Conservation (phyloP, 2,329 filamentous ascomycete genomes). For the Ambrosiella cleistominuta region DNA sequence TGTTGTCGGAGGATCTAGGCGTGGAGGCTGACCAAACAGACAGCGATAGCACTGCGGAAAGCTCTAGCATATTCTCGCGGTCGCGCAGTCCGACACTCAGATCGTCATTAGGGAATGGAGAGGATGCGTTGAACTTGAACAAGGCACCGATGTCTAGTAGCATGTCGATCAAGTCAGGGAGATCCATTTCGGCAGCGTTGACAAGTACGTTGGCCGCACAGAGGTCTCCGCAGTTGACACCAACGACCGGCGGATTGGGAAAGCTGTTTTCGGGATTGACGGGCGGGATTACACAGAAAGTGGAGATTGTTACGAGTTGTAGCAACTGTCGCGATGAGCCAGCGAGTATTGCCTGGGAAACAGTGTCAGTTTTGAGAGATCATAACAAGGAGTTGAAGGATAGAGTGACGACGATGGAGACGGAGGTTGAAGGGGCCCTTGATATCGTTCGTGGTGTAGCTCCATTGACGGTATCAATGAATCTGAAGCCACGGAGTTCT, state of each 20-base stretch:
- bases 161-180: slow-evolving; percentile 3
- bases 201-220: slow-evolving; percentile 15
- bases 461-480: slow-evolving; percentile 9
- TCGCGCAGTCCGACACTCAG: slow-evolving; percentile 35
- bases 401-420: slow-evolving; percentile 40
- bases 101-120: slow-evolving; percentile 3
- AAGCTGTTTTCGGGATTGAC: slow-evolving; percentile 21
- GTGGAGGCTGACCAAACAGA: slow-evolving; percentile 39
- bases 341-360: slow-evolving; percentile 45
- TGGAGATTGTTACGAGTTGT: slow-evolving; percentile 22
- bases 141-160: slow-evolving; percentile 18
- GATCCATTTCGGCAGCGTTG: not conserved
- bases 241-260: slow-evolving; percentile 1
- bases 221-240: slow-evolving; percentile 10
- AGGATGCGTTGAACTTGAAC: not conserved
- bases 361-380: slow-evolving; percentile 40
- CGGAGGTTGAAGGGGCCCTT: slow-evolving; percentile 41
- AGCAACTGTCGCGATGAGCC: slow-evolving; percentile 41
- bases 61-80: slow-evolving; percentile 42
- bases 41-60: slow-evolving; percentile 29
- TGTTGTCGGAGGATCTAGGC: slow-evolving; percentile 34
- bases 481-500: not conserved
- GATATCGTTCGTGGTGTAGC: slow-evolving; percentile 40
- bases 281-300: slow-evolving; percentile 17
- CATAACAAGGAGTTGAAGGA: slow-evolving; percentile 46